A percentile compares a stretch with the other conserved stretches of the same genome.
Evolutionary conservation across 2,329 filamentous ascomycete species (phyloP).

Genomic region (Paracoccidioides lutzii): DNA sequence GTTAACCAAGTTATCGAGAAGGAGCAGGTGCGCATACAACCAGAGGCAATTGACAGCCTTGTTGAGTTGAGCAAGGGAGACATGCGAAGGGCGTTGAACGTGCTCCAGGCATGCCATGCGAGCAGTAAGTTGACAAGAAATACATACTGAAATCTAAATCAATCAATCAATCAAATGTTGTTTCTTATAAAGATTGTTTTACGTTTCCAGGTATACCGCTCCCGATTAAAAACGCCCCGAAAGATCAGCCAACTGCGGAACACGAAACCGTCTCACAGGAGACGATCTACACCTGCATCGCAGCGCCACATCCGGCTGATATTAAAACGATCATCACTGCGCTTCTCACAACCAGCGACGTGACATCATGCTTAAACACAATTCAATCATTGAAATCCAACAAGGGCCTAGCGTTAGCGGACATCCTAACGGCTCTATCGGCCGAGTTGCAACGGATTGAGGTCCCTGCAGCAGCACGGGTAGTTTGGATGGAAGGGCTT

Average conservation of each 20-base stretch:
- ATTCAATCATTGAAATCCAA: constrained; percentile 76
- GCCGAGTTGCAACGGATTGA: constrained; percentile 74
- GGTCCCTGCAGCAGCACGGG: constrained; percentile 73
- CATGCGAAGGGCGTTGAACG: constrained; percentile 89
- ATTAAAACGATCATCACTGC: constrained; percentile 74
- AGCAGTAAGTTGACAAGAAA: constrained; percentile 49
- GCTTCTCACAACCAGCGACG: constrained; percentile 69
- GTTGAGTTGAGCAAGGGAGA: constrained; percentile 86
- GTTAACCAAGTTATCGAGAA: constrained; percentile 84
- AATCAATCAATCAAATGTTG: background rate
- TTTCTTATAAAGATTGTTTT: constrained; percentile 8
- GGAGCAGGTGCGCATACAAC: constrained; percentile 70
- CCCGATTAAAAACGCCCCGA: constrained; percentile 46
- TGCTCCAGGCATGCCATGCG: constrained; percentile 90
- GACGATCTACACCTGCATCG: constrained; percentile 93
- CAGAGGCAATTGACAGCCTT: constrained; percentile 68
- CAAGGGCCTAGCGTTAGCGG: constrained; percentile 79
- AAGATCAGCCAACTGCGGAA: constrained; percentile 44
- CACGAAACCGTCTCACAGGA: constrained; percentile 83
- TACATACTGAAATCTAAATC: too few relatives aligned
- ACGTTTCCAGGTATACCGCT: constrained; percentile 49
- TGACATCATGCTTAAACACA: constrained; percentile 76
- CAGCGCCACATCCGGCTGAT: constrained; percentile 81
- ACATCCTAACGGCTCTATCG: constrained; percentile 76
- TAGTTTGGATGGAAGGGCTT: constrained; percentile 81